Conservation (phyloP, 768 basidiomycete genomes). For the Clavaria fumosa region DNA sequence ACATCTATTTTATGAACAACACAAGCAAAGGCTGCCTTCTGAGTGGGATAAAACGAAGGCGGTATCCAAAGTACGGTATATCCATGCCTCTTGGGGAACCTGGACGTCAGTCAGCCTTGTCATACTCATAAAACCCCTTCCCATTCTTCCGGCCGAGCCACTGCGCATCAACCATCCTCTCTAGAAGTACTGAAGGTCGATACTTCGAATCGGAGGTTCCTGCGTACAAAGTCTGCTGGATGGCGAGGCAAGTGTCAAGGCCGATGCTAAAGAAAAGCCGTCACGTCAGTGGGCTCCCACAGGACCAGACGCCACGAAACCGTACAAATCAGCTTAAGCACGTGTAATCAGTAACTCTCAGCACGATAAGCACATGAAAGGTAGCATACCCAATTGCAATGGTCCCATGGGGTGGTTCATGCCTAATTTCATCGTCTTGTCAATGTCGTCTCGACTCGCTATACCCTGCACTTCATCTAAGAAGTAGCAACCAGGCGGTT, state of each 20-base stretch:
- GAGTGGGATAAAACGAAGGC: too few relatives aligned
- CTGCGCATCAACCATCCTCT: slow-evolving; percentile 92
- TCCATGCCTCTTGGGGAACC: too few relatives aligned
- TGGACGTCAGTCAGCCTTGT: slow-evolving; percentile 12
- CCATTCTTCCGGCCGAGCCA: slow-evolving; percentile 91
- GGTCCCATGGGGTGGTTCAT: slow-evolving; percentile 97
- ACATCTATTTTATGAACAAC: too few relatives aligned
- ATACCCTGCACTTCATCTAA: slow-evolving; percentile 39
- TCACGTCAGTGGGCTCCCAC: too few relatives aligned
- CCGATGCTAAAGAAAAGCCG: slow-evolving; percentile 54
- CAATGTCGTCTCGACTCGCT: slow-evolving; percentile 90
- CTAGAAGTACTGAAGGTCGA: slow-evolving; percentile 76
- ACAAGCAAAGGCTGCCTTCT: too few relatives aligned
- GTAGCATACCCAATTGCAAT: slow-evolving; percentile 55
- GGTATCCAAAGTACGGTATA: too few relatives aligned
- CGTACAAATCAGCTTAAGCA: slow-evolving; percentile 39
- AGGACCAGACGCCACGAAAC: too few relatives aligned
- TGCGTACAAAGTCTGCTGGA: slow-evolving; percentile 77
- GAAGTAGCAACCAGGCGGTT: neutral
- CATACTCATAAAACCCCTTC: slow-evolving; percentile 89
- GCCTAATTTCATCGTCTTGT: slow-evolving; percentile 83
- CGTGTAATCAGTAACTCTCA: neutral
- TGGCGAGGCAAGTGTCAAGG: slow-evolving; percentile 91
- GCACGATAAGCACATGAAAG: slow-evolving; percentile 3
- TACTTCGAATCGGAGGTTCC: slow-evolving; percentile 94